These are phyloP conservation scores for Sporothrix humicola DNA, from an alignment of 2,329 filamentous ascomycete genomes.

Conservation along the genomic window DNA sequence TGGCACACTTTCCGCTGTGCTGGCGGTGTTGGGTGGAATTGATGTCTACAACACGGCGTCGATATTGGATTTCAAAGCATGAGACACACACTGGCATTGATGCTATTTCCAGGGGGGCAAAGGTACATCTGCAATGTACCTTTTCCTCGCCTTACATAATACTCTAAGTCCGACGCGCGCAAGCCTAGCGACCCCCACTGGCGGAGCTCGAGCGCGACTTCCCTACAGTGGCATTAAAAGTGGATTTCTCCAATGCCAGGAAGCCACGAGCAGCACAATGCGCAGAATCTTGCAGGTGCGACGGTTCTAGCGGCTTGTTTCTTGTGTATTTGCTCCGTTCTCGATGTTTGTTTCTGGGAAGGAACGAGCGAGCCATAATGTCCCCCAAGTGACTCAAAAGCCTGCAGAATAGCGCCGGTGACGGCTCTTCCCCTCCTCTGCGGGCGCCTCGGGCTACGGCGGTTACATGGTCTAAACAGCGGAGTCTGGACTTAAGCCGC, in stretches of 20 bases:
- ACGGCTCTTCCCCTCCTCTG: not conserved
- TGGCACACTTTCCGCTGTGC: not conserved
- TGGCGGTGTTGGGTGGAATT: slow-evolving; percentile 10
- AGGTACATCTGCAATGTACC: not conserved
- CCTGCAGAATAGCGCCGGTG: not conserved
- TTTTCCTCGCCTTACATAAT: slow-evolving; percentile 12
- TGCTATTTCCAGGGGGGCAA: slow-evolving; percentile 12
- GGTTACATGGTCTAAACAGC: not conserved
- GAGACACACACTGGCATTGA: slow-evolving; percentile 18
- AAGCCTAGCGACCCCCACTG: slow-evolving; percentile 4
- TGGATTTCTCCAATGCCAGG: slow-evolving; percentile 15
- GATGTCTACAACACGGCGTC: slow-evolving; percentile 10
- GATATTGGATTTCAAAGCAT: slow-evolving; percentile 26
- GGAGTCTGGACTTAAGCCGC: not conserved
- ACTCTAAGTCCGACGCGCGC: not conserved
- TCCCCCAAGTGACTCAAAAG: not conserved
- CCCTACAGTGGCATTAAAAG: slow-evolving; percentile 9
- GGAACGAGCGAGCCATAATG: not conserved
- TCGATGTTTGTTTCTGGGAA: not conserved
- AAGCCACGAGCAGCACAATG: not conserved
- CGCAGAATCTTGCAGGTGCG: slow-evolving; percentile 14
- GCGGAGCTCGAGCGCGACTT: slow-evolving; percentile 22
- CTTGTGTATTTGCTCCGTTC: slow-evolving; percentile 1
- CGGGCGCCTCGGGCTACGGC: slow-evolving; percentile 13
- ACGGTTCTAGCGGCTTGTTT: not conserved